Evolutionary conservation across 176 grass and related monocot genomes (phyloP).

Genomic region (Pontederia paniculata): DNA sequence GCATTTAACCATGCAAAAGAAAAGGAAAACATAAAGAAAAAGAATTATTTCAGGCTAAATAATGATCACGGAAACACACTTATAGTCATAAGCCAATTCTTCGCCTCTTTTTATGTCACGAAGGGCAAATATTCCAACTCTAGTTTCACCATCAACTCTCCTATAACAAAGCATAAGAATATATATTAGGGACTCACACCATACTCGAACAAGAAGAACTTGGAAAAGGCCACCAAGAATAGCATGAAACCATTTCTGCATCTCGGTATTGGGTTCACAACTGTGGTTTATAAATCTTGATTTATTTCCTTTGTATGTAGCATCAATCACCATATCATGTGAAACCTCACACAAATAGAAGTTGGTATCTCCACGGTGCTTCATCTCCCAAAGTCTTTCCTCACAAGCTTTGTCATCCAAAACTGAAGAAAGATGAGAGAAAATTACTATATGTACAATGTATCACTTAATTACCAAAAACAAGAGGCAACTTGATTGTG

Average conservation of each 20-base stretch:
- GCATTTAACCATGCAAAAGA: too few relatives aligned
- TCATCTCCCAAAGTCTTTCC: slow-evolving; percentile 95
- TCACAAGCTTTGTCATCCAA: slow-evolving; percentile 91
- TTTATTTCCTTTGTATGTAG: slow-evolving; percentile 84
- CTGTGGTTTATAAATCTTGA: slow-evolving; percentile 99
- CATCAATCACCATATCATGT: slow-evolving; percentile 95
- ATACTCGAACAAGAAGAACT: slow-evolving; percentile 21
- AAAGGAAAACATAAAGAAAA: neutral
- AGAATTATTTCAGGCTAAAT: too few relatives aligned
- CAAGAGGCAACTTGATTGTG: slow-evolving; percentile 4
- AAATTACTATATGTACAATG: slow-evolving; percentile 21
- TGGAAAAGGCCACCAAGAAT: slow-evolving; percentile 19
- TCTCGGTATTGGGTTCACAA: slow-evolving; percentile 92
- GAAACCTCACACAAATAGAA: slow-evolving; percentile 92
- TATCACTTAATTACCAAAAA: too few relatives aligned
- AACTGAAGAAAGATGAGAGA: slow-evolving; percentile 36
- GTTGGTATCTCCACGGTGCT: slow-evolving; percentile 58
- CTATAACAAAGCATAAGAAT: slow-evolving; percentile 34
- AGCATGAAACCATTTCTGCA: slow-evolving; percentile 88
- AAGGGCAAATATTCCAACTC: slow-evolving; percentile 89
- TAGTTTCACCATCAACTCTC: slow-evolving; percentile 85
- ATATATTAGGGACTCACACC: neutral
- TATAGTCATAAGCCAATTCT: slow-evolving; percentile 90
- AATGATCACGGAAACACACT: slow-evolving; percentile 53
- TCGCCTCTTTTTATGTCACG: slow-evolving; percentile 73